phyloP scores from a whole-genome alignment of 2,329 filamentous ascomycete species.

The Claviceps capensis region DNA sequence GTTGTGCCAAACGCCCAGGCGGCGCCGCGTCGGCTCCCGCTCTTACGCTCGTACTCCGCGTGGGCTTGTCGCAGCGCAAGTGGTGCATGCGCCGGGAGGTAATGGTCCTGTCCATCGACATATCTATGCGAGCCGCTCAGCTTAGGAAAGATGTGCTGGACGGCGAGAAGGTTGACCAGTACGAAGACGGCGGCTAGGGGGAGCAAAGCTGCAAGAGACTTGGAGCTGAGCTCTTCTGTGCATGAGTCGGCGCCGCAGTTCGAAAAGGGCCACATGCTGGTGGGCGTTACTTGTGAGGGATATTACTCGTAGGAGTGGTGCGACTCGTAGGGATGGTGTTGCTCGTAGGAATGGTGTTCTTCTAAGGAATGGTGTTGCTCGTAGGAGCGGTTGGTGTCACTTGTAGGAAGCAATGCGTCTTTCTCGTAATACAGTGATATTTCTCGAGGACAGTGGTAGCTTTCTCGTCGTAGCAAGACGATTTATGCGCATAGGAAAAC shows the following conservation, averaged over 20 bases:
- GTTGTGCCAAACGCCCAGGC: constrained; percentile 62
- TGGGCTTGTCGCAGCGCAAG: constrained; percentile 43
- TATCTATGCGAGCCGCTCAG: constrained; percentile 41
- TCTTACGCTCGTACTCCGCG: constrained; percentile 42
- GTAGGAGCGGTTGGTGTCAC: no score
- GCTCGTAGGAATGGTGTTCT: no score
- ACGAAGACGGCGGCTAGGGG: constrained; percentile 62
- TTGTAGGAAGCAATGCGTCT: no score
- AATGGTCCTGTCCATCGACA: constrained; percentile 44
- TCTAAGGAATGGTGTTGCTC: no score
- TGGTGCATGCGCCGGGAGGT: constrained; percentile 49
- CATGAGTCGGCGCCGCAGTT: constrained; percentile 47
- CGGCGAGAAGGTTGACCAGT: constrained; percentile 46
- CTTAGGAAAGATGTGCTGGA: constrained; percentile 58
- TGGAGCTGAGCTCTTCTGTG: constrained; percentile 26
- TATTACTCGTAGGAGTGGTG: no score
- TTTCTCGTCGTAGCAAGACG: no score
- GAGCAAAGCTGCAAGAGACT: constrained; percentile 44
- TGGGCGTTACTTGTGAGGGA: no score
- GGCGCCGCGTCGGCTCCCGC: constrained; percentile 34
- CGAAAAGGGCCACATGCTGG: constrained; percentile 26
- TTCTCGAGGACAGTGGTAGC: no score
- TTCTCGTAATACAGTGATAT: no score
- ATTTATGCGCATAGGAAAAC: no score
- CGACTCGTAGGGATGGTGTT: no score